Evolutionary conservation across 306 rosid species (phyloP), one percentile per base, ranked within the genome.

Genomic region (Sicyos baderoa): DNA sequence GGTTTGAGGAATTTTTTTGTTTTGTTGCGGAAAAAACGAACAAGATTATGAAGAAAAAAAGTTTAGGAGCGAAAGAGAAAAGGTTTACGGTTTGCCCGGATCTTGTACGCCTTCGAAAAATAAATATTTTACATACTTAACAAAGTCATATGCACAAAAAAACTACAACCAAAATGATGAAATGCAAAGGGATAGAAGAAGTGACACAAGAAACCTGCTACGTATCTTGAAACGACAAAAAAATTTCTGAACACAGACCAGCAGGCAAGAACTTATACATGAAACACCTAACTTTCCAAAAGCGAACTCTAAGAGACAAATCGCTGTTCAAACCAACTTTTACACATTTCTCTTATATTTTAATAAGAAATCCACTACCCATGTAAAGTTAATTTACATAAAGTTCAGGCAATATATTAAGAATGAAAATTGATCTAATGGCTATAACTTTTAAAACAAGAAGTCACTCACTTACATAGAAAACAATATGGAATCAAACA

Each of bases 351-450:
- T 19, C 9, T 45, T 67, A 66, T 67, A 66, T 47, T 66, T 65
- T 66, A 47, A 63, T 42, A 42, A 63, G 69, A 63, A 63, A 52
- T 63, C 69, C 69, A 63, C 69, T 42, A 18, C 29, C 51, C 29
- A 63, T 63, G 69, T 2, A 40, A 62, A 50, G 6, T 63, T 63
- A 42, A 63, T 63, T 63, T 2, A 19, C 52, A 63, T 19, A 63
- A 63, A 63, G 69, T 42, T 63, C 69, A 42, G 15, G 22, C 68
- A 61, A 35, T 37, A 61, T 37, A 37, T 61, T 60, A n/a, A 42
- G 51, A 37, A 62, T 10, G 51, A 62, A 62, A 40, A 63, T 17
- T 42, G 21, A 12, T 42, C 50, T 42, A 63, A 63, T 40, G 22
- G 52, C 52, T 42, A 18, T 5, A 19, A 63, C 69, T 63, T 63